phyloP scores from a whole-genome alignment of 140 eudicot species.

The Bidens hawaiensis region DNA sequence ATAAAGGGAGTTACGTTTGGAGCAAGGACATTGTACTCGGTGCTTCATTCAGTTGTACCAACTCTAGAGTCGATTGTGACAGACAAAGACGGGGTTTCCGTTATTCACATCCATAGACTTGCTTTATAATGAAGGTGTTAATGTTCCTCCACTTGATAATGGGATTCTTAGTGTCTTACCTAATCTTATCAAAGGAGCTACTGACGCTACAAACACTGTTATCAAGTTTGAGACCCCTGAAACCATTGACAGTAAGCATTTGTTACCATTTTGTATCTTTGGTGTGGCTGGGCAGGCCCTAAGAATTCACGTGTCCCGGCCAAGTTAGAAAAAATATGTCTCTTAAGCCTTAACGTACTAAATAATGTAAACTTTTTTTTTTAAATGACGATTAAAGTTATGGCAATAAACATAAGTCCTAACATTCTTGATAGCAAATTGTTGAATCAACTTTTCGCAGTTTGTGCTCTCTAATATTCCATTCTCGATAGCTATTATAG shows the following conservation, averaged over 20 bases:
- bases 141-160: slow-evolving; percentile 21
- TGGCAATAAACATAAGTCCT: no score
- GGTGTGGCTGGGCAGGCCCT: no score
- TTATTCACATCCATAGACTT: slow-evolving; percentile 54
- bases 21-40: slow-evolving; percentile 45
- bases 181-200: slow-evolving; percentile 35
- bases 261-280: neutral
- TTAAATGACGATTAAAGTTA: no score
- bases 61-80: slow-evolving; percentile 23
- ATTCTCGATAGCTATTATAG: no score
- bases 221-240: slow-evolving; percentile 59
- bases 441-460: no score
- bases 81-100: slow-evolving; percentile 50
- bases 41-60: slow-evolving; percentile 57
- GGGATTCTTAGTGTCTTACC: slow-evolving; percentile 31
- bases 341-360: no score
- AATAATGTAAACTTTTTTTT: no score
- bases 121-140: slow-evolving; percentile 55
- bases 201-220: slow-evolving; percentile 29
- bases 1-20: slow-evolving; percentile 46
- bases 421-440: no score
- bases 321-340: no score
- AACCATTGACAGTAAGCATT: slow-evolving; percentile 46
- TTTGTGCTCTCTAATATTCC: no score
- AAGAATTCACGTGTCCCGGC: no score